phyloP scores from a whole-genome alignment of 2,329 filamentous ascomycete species.

The Monosporascus sp. region DNA sequence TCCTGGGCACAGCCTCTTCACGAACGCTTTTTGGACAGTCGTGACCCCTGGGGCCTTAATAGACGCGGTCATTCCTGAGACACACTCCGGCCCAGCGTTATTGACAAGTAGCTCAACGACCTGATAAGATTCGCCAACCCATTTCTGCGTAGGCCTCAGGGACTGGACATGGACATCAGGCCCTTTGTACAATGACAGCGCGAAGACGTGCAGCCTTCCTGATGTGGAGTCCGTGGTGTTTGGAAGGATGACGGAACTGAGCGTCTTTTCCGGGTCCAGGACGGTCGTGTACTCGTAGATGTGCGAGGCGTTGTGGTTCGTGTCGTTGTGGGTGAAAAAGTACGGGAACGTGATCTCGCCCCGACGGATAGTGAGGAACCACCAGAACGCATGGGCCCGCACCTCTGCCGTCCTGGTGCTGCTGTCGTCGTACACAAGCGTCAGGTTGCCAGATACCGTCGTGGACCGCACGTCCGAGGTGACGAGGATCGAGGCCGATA shows the following conservation, averaged over 20 bases:
- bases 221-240: conserved; percentile 29
- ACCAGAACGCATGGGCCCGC: conserved; percentile 39
- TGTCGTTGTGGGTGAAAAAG: conserved; percentile 33
- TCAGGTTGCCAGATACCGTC: conserved; percentile 35
- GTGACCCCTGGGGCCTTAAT: background rate
- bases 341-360: conserved; percentile 40
- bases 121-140: conserved; percentile 30
- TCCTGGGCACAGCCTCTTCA: conserved; percentile 33
- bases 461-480: conserved; percentile 34
- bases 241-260: conserved; percentile 36
- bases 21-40: conserved; percentile 16
- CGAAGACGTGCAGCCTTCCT: conserved; percentile 37
- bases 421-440: conserved; percentile 37
- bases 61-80: conserved; percentile 24
- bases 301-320: conserved; percentile 37
- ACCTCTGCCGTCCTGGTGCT: conserved; percentile 35
- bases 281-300: conserved; percentile 40
- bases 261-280: conserved; percentile 31
- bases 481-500: conserved; percentile 38
- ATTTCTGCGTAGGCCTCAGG: conserved; percentile 39
- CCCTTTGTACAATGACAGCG: conserved; percentile 31
- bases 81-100: conserved; percentile 28
- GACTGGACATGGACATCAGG: conserved; percentile 29
- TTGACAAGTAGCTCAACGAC: conserved; percentile 37
- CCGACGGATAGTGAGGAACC: conserved; percentile 38